phyloP scores from a whole-genome alignment of 139 green algal genomes.

The Chlamydomonas schloesseri region DNA sequence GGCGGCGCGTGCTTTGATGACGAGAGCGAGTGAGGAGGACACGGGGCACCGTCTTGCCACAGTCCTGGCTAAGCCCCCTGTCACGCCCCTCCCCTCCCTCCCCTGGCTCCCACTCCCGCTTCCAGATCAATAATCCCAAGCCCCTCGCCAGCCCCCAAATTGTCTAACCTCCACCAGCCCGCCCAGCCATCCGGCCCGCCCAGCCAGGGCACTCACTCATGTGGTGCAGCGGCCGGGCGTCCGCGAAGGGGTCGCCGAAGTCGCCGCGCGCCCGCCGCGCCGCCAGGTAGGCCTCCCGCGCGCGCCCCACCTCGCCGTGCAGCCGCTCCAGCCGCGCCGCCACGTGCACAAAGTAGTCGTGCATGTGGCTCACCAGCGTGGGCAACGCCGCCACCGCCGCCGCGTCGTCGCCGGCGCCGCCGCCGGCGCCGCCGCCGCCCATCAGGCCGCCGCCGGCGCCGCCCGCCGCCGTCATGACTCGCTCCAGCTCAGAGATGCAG shows the following conservation, averaged over 20 bases:
- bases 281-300: conserved; percentile 32
- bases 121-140: too few species aligned
- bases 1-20: too few species aligned
- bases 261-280: conserved; percentile 32
- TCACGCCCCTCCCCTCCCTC: too few species aligned
- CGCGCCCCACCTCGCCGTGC: conserved; percentile 47
- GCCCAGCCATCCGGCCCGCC: too few species aligned
- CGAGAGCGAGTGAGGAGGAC: too few species aligned
- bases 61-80: too few species aligned
- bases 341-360: conserved; percentile 67
- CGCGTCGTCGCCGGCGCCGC: conserved; percentile 9
- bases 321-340: conserved; percentile 58
- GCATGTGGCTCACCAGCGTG: conserved; percentile 55
- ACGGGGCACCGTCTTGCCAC: too few species aligned
- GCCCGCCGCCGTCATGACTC: conserved; percentile 27
- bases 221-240: conserved; percentile 27
- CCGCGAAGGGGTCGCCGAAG: conserved; percentile 48
- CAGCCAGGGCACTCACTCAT: not conserved
- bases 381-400: conserved; percentile 36
- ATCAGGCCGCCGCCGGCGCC: not conserved
- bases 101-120: too few species aligned
- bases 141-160: too few species aligned
- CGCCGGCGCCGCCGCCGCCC: not conserved
- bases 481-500: conserved; percentile 53
- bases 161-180: too few species aligned